These are phyloP conservation scores for Phanerodontia chrysosporium DNA, from an alignment of 768 basidiomycete species.

Conservation along the genomic window DNA sequence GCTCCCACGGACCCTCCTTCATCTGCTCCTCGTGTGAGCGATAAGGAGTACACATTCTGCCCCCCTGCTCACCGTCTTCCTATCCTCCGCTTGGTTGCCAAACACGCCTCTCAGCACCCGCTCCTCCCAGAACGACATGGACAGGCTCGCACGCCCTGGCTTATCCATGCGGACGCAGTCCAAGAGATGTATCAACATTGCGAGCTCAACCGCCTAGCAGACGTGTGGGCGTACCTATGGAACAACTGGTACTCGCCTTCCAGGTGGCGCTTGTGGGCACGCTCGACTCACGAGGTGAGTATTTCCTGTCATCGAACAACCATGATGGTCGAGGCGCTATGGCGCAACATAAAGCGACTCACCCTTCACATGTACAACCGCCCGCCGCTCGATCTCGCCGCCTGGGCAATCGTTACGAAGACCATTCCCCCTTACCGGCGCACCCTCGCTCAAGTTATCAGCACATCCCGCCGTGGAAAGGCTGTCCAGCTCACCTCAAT, in stretches of 20 bases:
- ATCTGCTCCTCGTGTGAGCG: not conserved
- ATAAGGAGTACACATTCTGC: slow-evolving; percentile 22
- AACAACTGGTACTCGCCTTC: slow-evolving; percentile 25
- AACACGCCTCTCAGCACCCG: slow-evolving; percentile 29
- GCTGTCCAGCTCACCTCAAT: not conserved
- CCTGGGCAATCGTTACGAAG: slow-evolving; percentile 8
- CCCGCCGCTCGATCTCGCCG: slow-evolving; percentile 9
- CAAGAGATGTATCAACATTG: slow-evolving; percentile 31
- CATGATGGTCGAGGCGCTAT: slow-evolving; percentile 15
- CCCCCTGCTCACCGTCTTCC: slow-evolving; percentile 25
- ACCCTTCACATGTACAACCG: slow-evolving; percentile 10
- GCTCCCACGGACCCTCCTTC: too few species aligned
- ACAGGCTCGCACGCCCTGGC: slow-evolving; percentile 1
- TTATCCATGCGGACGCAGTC: slow-evolving; percentile 27
- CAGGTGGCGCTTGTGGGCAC: slow-evolving; percentile 24
- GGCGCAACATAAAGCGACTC: slow-evolving; percentile 9
- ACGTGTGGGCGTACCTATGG: slow-evolving; percentile 30
- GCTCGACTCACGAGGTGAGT: slow-evolving; percentile 10
- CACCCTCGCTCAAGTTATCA: not conserved
- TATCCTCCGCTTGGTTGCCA: slow-evolving; percentile 24
- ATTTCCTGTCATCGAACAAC: slow-evolving; percentile 11
- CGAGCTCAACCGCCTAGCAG: slow-evolving; percentile 17
- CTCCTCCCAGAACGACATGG: slow-evolving; percentile 21
- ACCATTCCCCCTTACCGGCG: slow-evolving; percentile 6
- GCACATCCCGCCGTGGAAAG: not conserved